phyloP scores from a whole-genome alignment of 768 basidiomycete species.

The Termitomyces sp. region DNA sequence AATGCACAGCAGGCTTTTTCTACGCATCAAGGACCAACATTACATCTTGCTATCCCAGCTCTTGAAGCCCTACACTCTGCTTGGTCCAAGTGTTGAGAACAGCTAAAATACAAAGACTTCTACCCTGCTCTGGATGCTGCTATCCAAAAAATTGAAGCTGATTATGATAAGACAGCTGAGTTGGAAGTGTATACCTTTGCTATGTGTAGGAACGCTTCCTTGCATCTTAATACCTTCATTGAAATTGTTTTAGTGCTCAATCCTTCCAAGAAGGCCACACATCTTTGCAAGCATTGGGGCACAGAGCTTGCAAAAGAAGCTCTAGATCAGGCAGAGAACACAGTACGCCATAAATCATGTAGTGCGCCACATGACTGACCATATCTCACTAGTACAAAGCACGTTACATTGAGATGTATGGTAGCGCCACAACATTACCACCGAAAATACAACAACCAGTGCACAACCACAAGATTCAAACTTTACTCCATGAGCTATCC shows the following conservation, averaged over 20 bases:
- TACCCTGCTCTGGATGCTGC: constrained; percentile 14
- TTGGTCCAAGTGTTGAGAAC: constrained; percentile 16
- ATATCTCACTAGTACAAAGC: no score
- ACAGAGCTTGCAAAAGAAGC: background rate
- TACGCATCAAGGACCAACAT: constrained; percentile 11
- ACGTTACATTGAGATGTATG: no score
- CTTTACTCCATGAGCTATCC: no score
- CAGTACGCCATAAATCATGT: no score
- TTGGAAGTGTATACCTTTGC: constrained; percentile 24
- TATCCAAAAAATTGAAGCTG: constrained; percentile 19
- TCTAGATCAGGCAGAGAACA: no score
- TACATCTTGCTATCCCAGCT: constrained; percentile 21
- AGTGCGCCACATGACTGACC: no score
- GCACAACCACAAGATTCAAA: no score
- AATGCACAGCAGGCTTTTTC: constrained; percentile 11
- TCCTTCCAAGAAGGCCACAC: background rate
- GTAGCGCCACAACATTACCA: no score
- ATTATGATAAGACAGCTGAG: constrained; percentile 22
- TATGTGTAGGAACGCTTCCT: constrained; percentile 15
- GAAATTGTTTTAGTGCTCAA: background rate
- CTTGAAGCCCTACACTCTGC: constrained; percentile 19
- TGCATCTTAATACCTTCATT: no score
- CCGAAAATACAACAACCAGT: no score
- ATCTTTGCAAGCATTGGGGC: background rate
- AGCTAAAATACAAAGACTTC: constrained; percentile 16